Conservation (phyloP, 208 protist species). For the Wallacemonas sp. region DNA sequence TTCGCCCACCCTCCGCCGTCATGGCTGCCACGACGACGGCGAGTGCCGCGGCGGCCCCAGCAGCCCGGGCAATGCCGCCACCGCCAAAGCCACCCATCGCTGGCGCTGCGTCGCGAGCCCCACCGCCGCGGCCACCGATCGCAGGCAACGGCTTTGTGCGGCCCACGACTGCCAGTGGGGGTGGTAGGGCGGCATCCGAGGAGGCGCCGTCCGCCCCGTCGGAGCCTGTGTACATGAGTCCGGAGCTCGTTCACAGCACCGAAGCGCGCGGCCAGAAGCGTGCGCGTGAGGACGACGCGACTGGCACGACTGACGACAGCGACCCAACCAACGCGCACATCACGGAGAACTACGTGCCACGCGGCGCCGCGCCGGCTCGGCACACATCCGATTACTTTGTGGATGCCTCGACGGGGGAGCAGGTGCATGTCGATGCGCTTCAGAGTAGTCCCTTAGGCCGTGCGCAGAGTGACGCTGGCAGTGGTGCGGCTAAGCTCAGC, state of each 20-base stretch:
- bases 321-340: not conserved
- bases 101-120: not conserved
- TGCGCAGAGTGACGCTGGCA: conserved; percentile 2
- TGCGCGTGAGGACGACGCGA: conserved; percentile 6
- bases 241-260: conserved; percentile 40
- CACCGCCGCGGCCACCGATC: conserved; percentile 4
- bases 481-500: conserved; percentile 5
- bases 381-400: conserved; percentile 22
- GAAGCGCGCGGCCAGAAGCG: conserved; percentile 25
- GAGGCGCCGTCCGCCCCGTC: conserved; percentile 25
- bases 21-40: not conserved
- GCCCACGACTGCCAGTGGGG: not conserved
- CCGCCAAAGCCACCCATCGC: conserved; percentile 2
- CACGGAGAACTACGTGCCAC: conserved; percentile 12
- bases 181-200: not conserved
- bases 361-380: conserved; percentile 4
- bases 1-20: not conserved
- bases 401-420: conserved; percentile 17
- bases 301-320: not conserved
- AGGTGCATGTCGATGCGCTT: conserved; percentile 13
- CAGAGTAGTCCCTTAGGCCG: not conserved
- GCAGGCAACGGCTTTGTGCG: conserved; percentile 5
- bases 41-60: not conserved
- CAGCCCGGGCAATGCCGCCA: not conserved
- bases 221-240: conserved; percentile 72